These are phyloP conservation scores for Pseudogymnoascus pannorum DNA, from an alignment of 2,329 filamentous ascomycete genomes.

Conservation along the genomic window DNA sequence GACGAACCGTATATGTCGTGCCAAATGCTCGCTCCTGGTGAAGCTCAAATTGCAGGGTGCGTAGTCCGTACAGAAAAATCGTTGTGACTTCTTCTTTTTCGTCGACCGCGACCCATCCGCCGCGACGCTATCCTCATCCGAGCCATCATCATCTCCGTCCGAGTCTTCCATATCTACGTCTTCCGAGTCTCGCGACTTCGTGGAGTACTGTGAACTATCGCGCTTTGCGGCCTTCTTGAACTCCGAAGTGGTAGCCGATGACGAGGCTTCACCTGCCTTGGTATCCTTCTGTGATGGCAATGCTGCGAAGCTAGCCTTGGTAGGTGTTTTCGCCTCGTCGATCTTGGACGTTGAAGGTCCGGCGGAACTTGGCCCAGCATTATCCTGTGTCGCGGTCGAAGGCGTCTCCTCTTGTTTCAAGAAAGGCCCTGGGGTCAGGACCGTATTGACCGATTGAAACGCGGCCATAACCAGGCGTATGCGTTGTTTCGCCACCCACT, in stretches of 20 bases:
- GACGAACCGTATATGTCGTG: slow-evolving; percentile 79
- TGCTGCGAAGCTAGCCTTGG: slow-evolving; percentile 46
- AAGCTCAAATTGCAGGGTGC: slow-evolving; percentile 93
- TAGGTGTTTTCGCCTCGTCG: slow-evolving; percentile 54
- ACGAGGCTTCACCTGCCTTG: slow-evolving; percentile 45
- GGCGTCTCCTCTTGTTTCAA: slow-evolving; percentile 42
- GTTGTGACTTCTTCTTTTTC: slow-evolving; percentile 94
- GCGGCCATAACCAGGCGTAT: slow-evolving; percentile 38
- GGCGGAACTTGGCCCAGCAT: slow-evolving; percentile 35
- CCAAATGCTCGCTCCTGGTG: slow-evolving; percentile 89
- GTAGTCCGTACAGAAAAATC: slow-evolving; percentile 88
- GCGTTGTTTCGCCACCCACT: background rate
- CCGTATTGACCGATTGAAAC: slow-evolving; percentile 55
- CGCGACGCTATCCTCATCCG: slow-evolving; percentile 58
- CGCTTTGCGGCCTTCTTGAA: slow-evolving; percentile 39
- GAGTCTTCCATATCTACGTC: slow-evolving; percentile 74
- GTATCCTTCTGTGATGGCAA: slow-evolving; percentile 46
- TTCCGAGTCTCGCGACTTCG: slow-evolving; percentile 53
- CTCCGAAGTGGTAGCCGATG: slow-evolving; percentile 37
- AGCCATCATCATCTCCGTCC: slow-evolving; percentile 54
- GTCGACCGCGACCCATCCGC: slow-evolving; percentile 61
- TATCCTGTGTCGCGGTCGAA: slow-evolving; percentile 44
- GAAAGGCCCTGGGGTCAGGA: slow-evolving; percentile 36
- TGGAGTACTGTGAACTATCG: slow-evolving; percentile 54
- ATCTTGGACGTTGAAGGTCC: background rate